Base-by-base conservation (phyloP, 371 early-diverging fungal species). In the Apophysomyces variabilis region DNA sequence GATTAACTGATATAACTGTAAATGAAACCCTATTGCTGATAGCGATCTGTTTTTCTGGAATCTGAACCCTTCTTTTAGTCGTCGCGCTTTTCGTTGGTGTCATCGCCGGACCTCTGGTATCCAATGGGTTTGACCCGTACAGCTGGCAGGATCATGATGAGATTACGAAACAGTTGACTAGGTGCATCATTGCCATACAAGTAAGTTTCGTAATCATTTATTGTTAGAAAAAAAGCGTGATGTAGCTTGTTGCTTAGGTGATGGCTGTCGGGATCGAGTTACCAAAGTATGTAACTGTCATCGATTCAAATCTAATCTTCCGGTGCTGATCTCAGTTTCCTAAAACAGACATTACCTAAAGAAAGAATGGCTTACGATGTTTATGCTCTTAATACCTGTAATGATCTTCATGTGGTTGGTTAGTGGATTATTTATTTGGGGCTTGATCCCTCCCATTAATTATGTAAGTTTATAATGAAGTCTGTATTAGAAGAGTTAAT, bases 81-180 rank as follows among this genome's bases (percentile, higher is more conserved):
- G 90, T 99, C 6, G 93, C 97, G 9, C 85, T 93, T 14, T 64
- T 92, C 8, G 86, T 93, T 60, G 99, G 99, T 6, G 93, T 99
- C 44, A 74, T 95, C 50, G 81, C 95, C 60, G 97, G 97, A 1
- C 93, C 93, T 3, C 70, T 79, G 32, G 90, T 77, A 18, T 71
- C 88, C 7, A 84, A 87, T 61, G 77, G 92, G 61, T 77, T 93
- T 57, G 77, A 89, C 65, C 90, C 92, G 0, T 60, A 77, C 56
- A 66, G 68, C 1, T 89, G 87, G 86, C 46, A 77, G 38, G 75
- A 84, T 66, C 67, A 71, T 59, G 76, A 80, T 68, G 65, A 65
- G 67, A 75, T 91, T 5, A 90, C 91, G 0, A 85, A 88, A 45
- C 88, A 93, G 67, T 85, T 94, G 39, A 85, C 92, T 5, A 83